These are phyloP conservation scores for Paracoccidioides lutzii DNA, from an alignment of 2,329 filamentous ascomycete species.

Conservation along the genomic window DNA sequence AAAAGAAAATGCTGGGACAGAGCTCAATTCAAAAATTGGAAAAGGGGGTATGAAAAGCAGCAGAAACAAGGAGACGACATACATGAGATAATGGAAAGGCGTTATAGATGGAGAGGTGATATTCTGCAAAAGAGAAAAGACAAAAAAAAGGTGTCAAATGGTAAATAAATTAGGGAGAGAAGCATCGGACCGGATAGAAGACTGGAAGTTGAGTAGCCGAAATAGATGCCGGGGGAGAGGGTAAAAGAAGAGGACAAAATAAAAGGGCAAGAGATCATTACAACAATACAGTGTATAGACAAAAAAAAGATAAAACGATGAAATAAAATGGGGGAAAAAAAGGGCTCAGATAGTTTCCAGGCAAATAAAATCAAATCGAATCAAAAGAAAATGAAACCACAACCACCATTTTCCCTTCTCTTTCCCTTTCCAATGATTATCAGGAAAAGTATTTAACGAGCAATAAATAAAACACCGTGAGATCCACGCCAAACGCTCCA, in stretches of 20 bases:
- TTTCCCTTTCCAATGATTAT: background rate
- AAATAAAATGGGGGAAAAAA: background rate
- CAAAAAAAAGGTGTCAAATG: background rate
- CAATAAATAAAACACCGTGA: too few relatives aligned
- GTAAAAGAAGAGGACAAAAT: background rate
- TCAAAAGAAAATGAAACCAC: background rate
- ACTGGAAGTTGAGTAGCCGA: background rate
- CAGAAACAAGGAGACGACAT: background rate
- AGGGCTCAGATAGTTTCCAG: background rate
- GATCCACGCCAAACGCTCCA: too few relatives aligned
- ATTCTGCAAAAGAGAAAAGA: background rate
- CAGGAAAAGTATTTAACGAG: too few relatives aligned
- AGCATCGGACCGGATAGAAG: background rate
- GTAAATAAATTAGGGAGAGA: background rate
- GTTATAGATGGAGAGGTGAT: background rate
- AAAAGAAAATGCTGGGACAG: background rate
- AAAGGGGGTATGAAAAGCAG: background rate
- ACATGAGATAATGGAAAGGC: background rate
- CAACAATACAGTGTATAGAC: background rate
- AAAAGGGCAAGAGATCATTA: background rate
- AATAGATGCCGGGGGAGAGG: background rate
- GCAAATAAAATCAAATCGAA: background rate
- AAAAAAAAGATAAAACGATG: background rate
- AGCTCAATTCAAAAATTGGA: background rate
- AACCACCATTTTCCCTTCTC: background rate